These are phyloP conservation scores for Starmera stellimalicola DNA, from an alignment of 1,139 yeast species.

Conservation along the genomic window DNA sequence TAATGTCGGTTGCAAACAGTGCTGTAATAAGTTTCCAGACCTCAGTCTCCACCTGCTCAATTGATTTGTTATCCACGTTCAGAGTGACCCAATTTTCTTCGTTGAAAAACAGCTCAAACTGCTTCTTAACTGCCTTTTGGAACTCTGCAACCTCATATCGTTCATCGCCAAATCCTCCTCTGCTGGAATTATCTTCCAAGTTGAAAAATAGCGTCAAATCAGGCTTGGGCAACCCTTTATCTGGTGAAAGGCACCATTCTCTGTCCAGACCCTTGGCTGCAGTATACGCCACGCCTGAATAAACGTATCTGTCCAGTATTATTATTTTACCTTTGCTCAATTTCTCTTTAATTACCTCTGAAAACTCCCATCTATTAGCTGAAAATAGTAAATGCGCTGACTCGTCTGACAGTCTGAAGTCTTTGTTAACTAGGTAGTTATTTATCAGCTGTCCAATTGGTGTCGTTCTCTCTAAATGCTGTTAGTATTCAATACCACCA, in stretches of 20 bases:
- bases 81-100: conserved; percentile 20
- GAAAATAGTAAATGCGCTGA: conserved; percentile 82
- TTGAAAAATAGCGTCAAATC: conserved; percentile 77
- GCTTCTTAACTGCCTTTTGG: conserved; percentile 55
- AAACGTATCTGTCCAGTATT: conserved; percentile 78
- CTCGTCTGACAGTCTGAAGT: conserved; percentile 51
- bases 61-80: conserved; percentile 50
- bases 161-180: conserved; percentile 89
- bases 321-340: conserved; percentile 49
- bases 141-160: conserved; percentile 72
- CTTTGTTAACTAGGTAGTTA: conserved; percentile 49
- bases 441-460: conserved; percentile 73
- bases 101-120: conserved; percentile 43
- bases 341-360: conserved; percentile 33
- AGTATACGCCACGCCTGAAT: conserved; percentile 90
- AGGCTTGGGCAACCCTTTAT: conserved; percentile 78
- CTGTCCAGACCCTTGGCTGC: conserved; percentile 69
- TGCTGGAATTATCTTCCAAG: conserved; percentile 36
- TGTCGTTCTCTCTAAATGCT: conserved; percentile 54
- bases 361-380: conserved; percentile 91
- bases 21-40: conserved; percentile 17
- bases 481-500: no score
- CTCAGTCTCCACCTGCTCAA: conserved; percentile 40
- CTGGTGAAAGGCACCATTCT: conserved; percentile 77
- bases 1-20: conserved; percentile 5